A percentile compares a stretch with the other conserved stretches of the same genome.
Evolutionary conservation across 164 flowering plant species (phyloP).

Genomic region (Vitis riparia): DNA sequence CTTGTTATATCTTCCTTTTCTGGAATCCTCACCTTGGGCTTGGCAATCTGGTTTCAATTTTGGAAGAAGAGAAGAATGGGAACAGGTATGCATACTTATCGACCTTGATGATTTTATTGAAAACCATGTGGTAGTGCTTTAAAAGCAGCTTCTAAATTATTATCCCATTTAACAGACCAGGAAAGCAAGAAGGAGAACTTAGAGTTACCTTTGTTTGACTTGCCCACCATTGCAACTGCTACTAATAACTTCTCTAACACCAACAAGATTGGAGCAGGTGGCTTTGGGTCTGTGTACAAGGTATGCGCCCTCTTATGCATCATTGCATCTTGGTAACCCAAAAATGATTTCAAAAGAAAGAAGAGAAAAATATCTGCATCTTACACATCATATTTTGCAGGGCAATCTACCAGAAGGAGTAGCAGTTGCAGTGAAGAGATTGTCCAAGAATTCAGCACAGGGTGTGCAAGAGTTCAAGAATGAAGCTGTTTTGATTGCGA

Average conservation of each 20-base stretch:
- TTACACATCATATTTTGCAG: background rate
- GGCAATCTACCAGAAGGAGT: background rate
- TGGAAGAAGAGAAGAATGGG: too few species aligned
- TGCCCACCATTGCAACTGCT: background rate
- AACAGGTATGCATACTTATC: too few species aligned
- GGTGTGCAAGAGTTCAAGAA: too few species aligned
- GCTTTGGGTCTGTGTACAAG: slow-evolving; percentile 1
- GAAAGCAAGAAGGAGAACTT: background rate
- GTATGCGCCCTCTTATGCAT: background rate
- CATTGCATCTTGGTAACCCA: background rate
- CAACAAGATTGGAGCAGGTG: background rate
- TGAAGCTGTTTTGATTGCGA: too few species aligned
- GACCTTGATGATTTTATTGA: too few species aligned
- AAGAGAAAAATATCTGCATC: background rate
- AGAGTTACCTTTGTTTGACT: background rate
- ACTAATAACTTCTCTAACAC: background rate
- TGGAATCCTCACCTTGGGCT: too few species aligned
- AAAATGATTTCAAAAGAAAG: too few species aligned
- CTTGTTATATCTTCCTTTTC: too few species aligned
- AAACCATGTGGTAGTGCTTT: too few species aligned
- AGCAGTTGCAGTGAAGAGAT: slow-evolving; percentile 1
- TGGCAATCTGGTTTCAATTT: too few species aligned
- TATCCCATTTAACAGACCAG: background rate
- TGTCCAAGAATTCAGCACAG: background rate
- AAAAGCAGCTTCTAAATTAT: background rate